A percentile compares a stretch with the other conserved stretches of the same genome.
Evolutionary conservation across 306 rosid genomes (phyloP).

Genomic region (Argentina anserina): DNA sequence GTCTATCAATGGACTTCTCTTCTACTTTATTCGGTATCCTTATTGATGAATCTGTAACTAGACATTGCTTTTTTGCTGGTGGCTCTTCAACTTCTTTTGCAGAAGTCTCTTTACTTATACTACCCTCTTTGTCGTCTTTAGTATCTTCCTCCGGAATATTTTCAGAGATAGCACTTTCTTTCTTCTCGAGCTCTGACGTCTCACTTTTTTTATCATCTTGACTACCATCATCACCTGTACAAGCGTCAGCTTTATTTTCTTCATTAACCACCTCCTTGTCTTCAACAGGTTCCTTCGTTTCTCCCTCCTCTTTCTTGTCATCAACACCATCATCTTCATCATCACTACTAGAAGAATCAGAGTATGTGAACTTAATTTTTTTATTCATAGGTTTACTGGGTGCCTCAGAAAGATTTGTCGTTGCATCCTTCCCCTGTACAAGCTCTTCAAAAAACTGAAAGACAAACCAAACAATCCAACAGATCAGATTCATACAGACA

Average conservation of each 20-base stretch:
- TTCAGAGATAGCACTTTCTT: conserved; percentile 23
- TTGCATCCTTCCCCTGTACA: conserved; percentile 47
- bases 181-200: conserved; percentile 35
- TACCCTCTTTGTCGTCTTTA: conserved; percentile 30
- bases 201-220: conserved; percentile 29
- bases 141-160: conserved; percentile 33
- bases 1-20: conserved; percentile 66
- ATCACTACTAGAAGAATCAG: conserved; percentile 55
- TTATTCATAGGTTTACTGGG: conserved; percentile 56
- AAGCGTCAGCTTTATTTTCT: conserved; percentile 34
- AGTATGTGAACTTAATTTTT: conserved; percentile 70
- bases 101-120: conserved; percentile 19
- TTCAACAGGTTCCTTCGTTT: conserved; percentile 20
- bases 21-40: conserved; percentile 38
- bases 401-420: conserved; percentile 27
- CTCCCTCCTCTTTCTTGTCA: conserved; percentile 13
- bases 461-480: conserved; percentile 6
- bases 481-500: neutral
- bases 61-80: conserved; percentile 57
- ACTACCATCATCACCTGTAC: conserved; percentile 23
- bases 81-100: conserved; percentile 44
- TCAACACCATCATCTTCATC: conserved; percentile 29
- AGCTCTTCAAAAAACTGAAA: conserved; percentile 81
- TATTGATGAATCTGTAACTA: conserved; percentile 38
- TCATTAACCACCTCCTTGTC: conserved; percentile 34